Percentiles rank a stretch among this genome's conserved stretches.
Conservation (phyloP, 164 flowering plant genomes). For the Stephania cephalantha region DNA sequence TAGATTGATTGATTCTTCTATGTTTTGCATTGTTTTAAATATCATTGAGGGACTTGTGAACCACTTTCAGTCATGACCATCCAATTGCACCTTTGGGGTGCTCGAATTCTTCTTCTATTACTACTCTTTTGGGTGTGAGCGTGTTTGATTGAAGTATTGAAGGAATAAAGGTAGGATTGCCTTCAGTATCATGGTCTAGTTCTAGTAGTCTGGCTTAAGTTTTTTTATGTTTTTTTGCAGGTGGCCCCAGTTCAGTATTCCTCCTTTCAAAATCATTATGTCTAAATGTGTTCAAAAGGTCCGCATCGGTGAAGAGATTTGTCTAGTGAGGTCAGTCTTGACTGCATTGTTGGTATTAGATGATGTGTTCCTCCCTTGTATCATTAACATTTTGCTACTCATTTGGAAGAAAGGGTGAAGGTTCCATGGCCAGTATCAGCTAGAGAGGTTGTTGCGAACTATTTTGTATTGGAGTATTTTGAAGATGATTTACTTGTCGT, state of each 20-base stretch:
- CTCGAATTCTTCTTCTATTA: too few relatives aligned
- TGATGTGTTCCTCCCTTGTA: constrained; percentile 3
- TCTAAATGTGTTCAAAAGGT: constrained; percentile 53
- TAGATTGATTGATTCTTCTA: background rate
- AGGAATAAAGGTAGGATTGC: background rate
- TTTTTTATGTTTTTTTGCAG: constrained; percentile 25
- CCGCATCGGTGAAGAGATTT: constrained; percentile 70
- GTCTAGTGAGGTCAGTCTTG: constrained; percentile 66
- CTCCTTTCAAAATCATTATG: constrained; percentile 58
- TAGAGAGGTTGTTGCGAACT: constrained; percentile 76
- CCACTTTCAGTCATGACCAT: too few relatives aligned
- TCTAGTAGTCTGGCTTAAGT: background rate
- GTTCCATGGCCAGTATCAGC: constrained; percentile 86
- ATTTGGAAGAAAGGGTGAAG: constrained; percentile 93
- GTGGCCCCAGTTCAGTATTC: constrained; percentile 82
- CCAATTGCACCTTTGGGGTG: too few relatives aligned
- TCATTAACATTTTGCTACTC: constrained; percentile 31
- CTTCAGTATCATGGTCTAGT: background rate
- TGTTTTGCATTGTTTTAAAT: background rate
- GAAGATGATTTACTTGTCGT: constrained; percentile 67
- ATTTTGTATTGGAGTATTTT: constrained; percentile 60
- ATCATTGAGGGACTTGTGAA: too few relatives aligned
- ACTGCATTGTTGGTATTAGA: background rate
- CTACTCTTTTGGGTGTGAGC: background rate
- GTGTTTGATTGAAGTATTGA: background rate